Conservation (phyloP, 2,329 filamentous ascomycete genomes). For the Talaromyces rugulosus region DNA sequence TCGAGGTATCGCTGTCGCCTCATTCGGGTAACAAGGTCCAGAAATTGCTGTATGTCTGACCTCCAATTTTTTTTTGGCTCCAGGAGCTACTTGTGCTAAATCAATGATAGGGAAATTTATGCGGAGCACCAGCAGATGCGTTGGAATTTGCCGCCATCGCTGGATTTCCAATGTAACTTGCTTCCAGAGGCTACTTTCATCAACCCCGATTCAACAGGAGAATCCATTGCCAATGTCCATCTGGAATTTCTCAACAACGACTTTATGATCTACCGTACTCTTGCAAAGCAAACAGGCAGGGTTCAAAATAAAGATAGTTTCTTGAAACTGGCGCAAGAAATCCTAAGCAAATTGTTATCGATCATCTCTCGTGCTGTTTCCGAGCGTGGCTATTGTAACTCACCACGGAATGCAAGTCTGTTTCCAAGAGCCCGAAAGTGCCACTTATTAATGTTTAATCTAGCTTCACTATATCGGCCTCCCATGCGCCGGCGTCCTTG, state of each 20-base stretch:
- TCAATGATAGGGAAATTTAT: background rate
- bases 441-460: background rate
- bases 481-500: constrained; percentile 6
- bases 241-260: constrained; percentile 5
- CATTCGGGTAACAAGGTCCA: constrained; percentile 1
- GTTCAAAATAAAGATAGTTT: background rate
- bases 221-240: background rate
- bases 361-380: background rate
- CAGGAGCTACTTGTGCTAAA: background rate
- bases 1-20: constrained; percentile 6
- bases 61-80: too few relatives aligned
- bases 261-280: background rate
- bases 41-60: background rate
- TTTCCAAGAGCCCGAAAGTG: background rate
- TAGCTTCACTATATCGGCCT: constrained; percentile 10
- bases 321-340: background rate
- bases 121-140: background rate
- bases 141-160: background rate
- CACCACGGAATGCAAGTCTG: background rate
- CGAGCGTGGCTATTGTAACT: background rate
- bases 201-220: background rate
- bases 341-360: background rate
- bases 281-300: background rate
- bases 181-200: background rate
- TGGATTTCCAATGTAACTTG: background rate